phyloP scores from a whole-genome alignment of 1,284 basidiomycete genomes.

The Ceratobasidium papillatum region DNA sequence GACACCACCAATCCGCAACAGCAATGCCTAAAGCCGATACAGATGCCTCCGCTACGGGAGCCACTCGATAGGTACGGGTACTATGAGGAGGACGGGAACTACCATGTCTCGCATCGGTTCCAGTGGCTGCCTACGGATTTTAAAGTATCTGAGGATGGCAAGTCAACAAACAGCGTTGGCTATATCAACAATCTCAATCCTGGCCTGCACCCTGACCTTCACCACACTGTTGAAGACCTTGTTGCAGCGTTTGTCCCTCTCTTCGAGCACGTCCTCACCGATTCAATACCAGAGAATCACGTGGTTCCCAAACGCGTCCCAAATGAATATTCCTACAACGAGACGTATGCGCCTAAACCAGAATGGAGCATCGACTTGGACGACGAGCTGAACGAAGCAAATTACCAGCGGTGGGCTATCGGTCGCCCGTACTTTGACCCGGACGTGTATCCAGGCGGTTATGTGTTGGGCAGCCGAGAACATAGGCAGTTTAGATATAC shows the following conservation, averaged over 20 bases:
- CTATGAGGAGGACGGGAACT: conserved; percentile 3
- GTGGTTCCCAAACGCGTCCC: neutral
- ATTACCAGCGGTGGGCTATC: conserved; percentile 42
- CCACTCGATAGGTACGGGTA: neutral
- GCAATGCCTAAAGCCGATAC: neutral
- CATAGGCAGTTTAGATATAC: conserved; percentile 51
- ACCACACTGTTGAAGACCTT: conserved; percentile 45
- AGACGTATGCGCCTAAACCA: neutral
- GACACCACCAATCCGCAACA: neutral
- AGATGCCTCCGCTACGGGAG: neutral
- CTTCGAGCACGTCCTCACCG: conserved; percentile 50
- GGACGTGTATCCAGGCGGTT: neutral
- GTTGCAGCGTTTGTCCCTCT: conserved; percentile 48
- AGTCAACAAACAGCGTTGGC: conserved; percentile 40
- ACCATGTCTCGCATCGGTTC: conserved; percentile 45
- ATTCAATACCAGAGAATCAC: conserved; percentile 37
- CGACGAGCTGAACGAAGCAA: conserved; percentile 26
- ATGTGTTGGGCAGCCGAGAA: conserved; percentile 24
- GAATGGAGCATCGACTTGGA: conserved; percentile 5
- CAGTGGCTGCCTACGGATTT: conserved; percentile 57
- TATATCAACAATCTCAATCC: conserved; percentile 55
- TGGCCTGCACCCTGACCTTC: conserved; percentile 41
- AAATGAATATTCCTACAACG: neutral
- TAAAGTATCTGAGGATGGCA: conserved; percentile 45
- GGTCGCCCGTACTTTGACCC: conserved; percentile 47